Conservation (phyloP, 345 rosid genomes). For the Eucalyptus erythrocorys region DNA sequence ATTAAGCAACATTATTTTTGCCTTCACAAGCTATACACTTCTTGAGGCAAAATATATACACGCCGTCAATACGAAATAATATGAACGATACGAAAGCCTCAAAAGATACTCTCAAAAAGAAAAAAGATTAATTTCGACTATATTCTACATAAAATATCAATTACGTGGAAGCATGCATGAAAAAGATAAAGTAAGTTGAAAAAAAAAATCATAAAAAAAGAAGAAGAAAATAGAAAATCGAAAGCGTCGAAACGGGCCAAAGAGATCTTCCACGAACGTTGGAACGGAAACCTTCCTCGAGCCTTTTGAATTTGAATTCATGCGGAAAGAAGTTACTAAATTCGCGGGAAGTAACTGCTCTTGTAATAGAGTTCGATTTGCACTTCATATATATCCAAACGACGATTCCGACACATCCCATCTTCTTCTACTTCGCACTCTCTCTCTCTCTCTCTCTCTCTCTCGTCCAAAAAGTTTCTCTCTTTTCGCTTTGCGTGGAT, state of each 20-base stretch:
- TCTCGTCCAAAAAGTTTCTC: background rate
- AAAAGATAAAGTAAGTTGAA: background rate
- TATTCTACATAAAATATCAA: background rate
- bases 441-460: background rate
- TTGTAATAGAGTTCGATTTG: background rate
- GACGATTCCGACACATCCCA: background rate
- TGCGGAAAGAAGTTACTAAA: background rate
- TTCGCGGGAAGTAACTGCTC: background rate
- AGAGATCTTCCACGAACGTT: background rate
- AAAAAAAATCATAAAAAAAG: background rate
- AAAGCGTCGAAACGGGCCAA: background rate
- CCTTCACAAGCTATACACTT: background rate
- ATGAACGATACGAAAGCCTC: background rate
- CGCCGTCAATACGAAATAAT: background rate
- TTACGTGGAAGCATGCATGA: background rate
- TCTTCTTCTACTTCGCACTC: background rate
- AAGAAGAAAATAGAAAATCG: too few species aligned
- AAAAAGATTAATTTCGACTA: background rate
- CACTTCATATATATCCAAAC: background rate
- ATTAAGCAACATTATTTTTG: background rate
- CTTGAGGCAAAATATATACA: background rate
- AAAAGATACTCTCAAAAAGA: background rate
- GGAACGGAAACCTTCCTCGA: background rate
- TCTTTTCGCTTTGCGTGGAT: background rate
- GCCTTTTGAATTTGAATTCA: background rate